Evolutionary conservation across 2,329 filamentous ascomycete species (phyloP), one percentile per base, ranked within the genome.

Genomic region (Aphanoascus verrucosus): DNA sequence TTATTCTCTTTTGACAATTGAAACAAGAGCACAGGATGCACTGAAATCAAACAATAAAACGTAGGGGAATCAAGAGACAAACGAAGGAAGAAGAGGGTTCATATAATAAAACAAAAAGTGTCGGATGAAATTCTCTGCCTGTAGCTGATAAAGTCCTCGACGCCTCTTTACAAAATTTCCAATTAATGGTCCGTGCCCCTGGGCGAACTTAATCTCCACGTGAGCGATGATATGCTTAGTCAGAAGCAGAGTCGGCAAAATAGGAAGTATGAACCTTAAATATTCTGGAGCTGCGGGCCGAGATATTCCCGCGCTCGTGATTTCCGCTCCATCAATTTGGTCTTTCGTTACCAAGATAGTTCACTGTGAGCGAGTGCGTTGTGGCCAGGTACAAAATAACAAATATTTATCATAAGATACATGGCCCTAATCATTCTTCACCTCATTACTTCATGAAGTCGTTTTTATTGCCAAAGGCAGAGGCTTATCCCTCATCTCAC

Each of bases 401-500:
- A 7, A 28, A 7, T 4, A 28, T 7, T 7, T 3, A 28, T 28
- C 23, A 28, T 28, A 28, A 28, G 23, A 28, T 28, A 28, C 23
- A 28, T 28, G 23, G 23, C 23, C 23, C 3, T 28, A 28, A 28
- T 7, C 7, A 3, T 28, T 28, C 7, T 28, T 37, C 12, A 9
- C n/a, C 35, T 37, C 35, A 37, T 37, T 5, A 37, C 9, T 12
- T 37, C 35, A 37, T 37, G 35, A 37, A 37, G 7, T 3, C 7
- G 23, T 28, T 28, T 28, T 11, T 5, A 37, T 37, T n/a, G n/a
- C n/a, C 35, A 37, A 37, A 3, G 11, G 3, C 35, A 35, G 9
- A 37, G 17, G 41, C 7, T 1, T 19, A 41, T 15, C n/a, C 15
- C 38, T 41, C n/a, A 43, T 17, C 19, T 60, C 66, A 76, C 56